Evolutionary conservation across 495 filamentous ascomycete species (phyloP).

Genomic region (Staphylotrichum longicolle): DNA sequence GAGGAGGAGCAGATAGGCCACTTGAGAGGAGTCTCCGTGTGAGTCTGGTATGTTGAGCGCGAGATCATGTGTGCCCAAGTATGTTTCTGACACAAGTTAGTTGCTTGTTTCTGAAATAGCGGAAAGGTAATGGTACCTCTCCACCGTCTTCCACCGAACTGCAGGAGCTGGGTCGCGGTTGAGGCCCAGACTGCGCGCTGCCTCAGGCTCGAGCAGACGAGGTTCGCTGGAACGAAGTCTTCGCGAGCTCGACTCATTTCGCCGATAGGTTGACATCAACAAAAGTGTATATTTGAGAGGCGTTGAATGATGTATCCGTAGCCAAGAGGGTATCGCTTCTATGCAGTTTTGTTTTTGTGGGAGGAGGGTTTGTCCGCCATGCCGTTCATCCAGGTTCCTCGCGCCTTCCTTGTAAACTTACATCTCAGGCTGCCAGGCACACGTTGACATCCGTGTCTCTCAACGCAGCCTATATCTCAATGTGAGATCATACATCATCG

Average conservation of each 20-base stretch:
- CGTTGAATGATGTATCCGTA: slow-evolving; percentile 2
- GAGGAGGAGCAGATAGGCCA: slow-evolving; percentile 54
- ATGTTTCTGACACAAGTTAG: slow-evolving; percentile 41
- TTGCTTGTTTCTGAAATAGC: background rate
- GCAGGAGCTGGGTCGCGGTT: slow-evolving; percentile 45
- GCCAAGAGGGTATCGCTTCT: slow-evolving; percentile 17
- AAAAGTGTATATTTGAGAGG: background rate
- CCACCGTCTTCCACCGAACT: slow-evolving; percentile 38
- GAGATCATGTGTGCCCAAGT: slow-evolving; percentile 54
- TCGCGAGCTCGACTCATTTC: slow-evolving; percentile 7
- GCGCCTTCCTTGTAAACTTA: slow-evolving; percentile 18
- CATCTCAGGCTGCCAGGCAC: background rate
- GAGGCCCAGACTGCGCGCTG: slow-evolving; percentile 51
- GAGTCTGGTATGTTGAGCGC: slow-evolving; percentile 41
- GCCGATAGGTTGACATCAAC: background rate
- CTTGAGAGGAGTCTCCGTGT: slow-evolving; percentile 14
- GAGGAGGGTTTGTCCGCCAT: slow-evolving; percentile 7
- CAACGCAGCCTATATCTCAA: too few relatives aligned
- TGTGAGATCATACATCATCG: slow-evolving; percentile 2
- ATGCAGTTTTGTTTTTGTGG: background rate
- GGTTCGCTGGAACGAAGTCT: background rate
- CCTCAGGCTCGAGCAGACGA: slow-evolving; percentile 58
- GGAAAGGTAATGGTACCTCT: slow-evolving; percentile 42
- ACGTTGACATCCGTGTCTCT: too few relatives aligned
- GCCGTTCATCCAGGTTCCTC: background rate